phyloP scores from a whole-genome alignment of 139 green algal genomes.

The Closterium sp. region DNA sequence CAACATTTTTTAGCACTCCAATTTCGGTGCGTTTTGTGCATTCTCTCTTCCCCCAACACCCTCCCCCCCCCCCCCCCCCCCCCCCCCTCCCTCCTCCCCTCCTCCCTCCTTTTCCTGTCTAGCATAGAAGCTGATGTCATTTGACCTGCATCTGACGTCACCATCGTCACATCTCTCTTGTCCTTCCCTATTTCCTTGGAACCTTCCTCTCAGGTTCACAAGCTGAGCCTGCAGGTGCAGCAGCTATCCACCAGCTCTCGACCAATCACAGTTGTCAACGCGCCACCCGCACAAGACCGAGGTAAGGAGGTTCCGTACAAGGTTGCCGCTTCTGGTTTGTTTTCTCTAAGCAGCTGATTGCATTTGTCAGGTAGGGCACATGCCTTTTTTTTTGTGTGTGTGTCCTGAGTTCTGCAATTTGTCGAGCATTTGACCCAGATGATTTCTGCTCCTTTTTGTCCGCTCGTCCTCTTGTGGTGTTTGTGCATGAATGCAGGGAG shows the following conservation, averaged over 20 bases:
- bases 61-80: no score
- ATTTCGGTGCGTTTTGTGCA: no score
- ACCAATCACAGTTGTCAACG: neutral
- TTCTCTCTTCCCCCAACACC: no score
- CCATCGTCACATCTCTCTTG: neutral
- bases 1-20: no score
- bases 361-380: no score
- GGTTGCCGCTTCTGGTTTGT: no score
- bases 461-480: neutral
- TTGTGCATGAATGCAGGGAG: neutral
- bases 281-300: neutral
- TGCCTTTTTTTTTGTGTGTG: no score
- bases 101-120: no score
- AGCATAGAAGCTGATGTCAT: neutral
- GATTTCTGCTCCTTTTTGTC: neutral
- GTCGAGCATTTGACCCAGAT: no score
- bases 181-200: neutral
- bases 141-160: neutral
- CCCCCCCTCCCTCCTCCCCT: no score
- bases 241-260: neutral
- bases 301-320: neutral
- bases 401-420: neutral
- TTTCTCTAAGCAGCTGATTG: no score
- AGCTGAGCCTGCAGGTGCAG: neutral
- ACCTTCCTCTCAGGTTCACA: neutral